Evolutionary conservation across 352 stramenopile species (phyloP).

Genomic region (Globisporangium sylvaticum): DNA sequence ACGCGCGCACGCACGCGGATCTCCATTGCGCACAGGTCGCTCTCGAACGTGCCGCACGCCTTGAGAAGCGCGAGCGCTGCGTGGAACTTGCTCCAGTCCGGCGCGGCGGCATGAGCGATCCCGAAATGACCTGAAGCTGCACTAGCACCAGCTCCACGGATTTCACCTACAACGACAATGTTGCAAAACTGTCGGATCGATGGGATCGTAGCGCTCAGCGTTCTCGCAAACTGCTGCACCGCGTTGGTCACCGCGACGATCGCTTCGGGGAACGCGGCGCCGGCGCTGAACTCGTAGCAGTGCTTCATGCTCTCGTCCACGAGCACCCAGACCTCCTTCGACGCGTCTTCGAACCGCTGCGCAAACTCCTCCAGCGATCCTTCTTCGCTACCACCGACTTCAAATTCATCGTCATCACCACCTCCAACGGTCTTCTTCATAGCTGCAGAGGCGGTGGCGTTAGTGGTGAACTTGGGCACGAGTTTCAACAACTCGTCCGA

Average conservation of each 20-base stretch:
- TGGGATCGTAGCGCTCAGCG: constrained; percentile 35
- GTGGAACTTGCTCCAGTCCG: constrained; percentile 76
- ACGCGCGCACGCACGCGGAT: constrained; percentile 46
- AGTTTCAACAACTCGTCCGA: constrained; percentile 36
- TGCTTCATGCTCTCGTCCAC: constrained; percentile 52
- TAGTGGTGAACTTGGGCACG: constrained; percentile 28
- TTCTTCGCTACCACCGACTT: constrained; percentile 13
- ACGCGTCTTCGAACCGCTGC: constrained; percentile 55
- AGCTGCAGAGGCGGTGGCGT: background rate
- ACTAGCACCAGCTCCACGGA: background rate
- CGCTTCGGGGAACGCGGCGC: constrained; percentile 56
- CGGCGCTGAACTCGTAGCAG: constrained; percentile 56
- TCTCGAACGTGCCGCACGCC: constrained; percentile 50
- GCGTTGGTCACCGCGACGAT: constrained; percentile 34
- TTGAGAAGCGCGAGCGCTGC: constrained; percentile 56
- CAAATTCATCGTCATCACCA: constrained; percentile 15
- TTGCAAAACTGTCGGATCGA: constrained; percentile 43
- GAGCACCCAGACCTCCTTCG: constrained; percentile 28
- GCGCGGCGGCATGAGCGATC: constrained; percentile 11
- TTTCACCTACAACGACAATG: constrained; percentile 13
- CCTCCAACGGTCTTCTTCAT: constrained; percentile 1
- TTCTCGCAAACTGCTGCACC: constrained; percentile 45
- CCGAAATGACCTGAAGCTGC: background rate
- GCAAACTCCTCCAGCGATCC: constrained; percentile 48
- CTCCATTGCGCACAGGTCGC: constrained; percentile 42